phyloP scores from a whole-genome alignment of 2,329 filamentous ascomycete species.

The Orbilia javanica region DNA sequence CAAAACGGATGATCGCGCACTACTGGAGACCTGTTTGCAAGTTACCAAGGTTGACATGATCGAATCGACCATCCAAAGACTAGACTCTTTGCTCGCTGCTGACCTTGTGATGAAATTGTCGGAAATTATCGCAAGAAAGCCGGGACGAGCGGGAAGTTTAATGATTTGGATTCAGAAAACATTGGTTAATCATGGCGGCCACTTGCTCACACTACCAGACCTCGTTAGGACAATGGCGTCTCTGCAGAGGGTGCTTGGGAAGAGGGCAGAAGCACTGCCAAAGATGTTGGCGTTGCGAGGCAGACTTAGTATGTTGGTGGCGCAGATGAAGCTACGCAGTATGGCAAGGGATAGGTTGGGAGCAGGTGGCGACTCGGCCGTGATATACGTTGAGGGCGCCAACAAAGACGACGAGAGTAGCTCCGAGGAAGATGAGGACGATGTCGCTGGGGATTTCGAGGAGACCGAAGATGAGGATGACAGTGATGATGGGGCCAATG shows the following conservation, averaged over 20 bases:
- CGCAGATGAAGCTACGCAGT: constrained; percentile 84
- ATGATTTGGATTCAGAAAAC: constrained; percentile 98
- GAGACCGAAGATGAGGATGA: constrained; percentile 67
- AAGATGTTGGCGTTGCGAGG: constrained; percentile 90
- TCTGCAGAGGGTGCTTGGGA: constrained; percentile 86
- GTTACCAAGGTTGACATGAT: constrained; percentile 81
- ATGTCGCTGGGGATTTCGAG: constrained; percentile 65
- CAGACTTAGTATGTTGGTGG: constrained; percentile 92
- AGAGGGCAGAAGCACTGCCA: constrained; percentile 83
- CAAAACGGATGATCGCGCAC: constrained; percentile 86
- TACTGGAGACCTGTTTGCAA: constrained; percentile 92
- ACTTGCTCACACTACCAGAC: constrained; percentile 86
- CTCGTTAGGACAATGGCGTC: constrained; percentile 81
- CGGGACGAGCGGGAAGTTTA: constrained; percentile 87
- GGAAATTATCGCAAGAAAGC: constrained; percentile 85
- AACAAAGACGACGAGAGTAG: constrained; percentile 65
- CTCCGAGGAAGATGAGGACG: constrained; percentile 64
- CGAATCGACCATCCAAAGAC: constrained; percentile 86
- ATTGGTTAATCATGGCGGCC: constrained; percentile 89
- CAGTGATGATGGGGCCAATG: constrained; percentile 71
- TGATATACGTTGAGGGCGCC: constrained; percentile 78
- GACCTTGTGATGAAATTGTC: constrained; percentile 85
- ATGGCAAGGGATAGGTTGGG: constrained; percentile 72
- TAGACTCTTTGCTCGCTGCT: constrained; percentile 86
- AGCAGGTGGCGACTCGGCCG: constrained; percentile 68